phyloP scores from a whole-genome alignment of 371 early-diverging fungal genomes.

The Encephalitozoon romaleae region DNA sequence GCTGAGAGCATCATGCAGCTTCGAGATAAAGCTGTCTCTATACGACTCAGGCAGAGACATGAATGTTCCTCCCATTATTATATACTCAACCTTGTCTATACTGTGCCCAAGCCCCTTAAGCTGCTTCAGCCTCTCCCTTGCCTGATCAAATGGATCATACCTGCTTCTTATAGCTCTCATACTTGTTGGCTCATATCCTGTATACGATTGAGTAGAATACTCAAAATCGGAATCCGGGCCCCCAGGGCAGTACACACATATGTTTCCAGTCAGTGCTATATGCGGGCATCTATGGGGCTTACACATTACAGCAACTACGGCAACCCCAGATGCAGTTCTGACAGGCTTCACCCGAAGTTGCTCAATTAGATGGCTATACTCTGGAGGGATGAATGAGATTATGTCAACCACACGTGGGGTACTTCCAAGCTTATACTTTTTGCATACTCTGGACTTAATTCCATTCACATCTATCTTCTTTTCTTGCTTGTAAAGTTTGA shows the following conservation, averaged over 20 bases:
- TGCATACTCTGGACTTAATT: constrained; percentile 46
- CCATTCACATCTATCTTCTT: constrained; percentile 47
- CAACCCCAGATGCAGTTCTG: constrained; percentile 92
- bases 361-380: constrained; percentile 75
- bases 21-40: constrained; percentile 86
- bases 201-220: constrained; percentile 98
- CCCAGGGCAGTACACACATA: constrained; percentile 95
- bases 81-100: constrained; percentile 96
- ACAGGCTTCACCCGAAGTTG: constrained; percentile 89
- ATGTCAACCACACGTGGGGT: constrained; percentile 96
- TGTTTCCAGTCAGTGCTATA: constrained; percentile 98
- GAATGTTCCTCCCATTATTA: constrained; percentile 99
- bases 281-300: constrained; percentile 99
- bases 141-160: constrained; percentile 94
- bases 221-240: constrained; percentile 99
- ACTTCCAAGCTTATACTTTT: constrained; percentile 56
- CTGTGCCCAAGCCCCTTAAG: constrained; percentile 83
- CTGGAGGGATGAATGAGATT: constrained; percentile 89
- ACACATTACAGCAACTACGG: constrained; percentile 99
- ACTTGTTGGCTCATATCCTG: constrained; percentile 98
- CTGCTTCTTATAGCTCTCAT: constrained; percentile 98
- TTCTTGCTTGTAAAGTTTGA: constrained; percentile 52
- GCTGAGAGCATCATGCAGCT: constrained; percentile 89
- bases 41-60: constrained; percentile 91
- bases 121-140: constrained; percentile 86